Evolutionary conservation across 768 basidiomycete species (phyloP).

Genomic region (Pleurotus tuoliensis): DNA sequence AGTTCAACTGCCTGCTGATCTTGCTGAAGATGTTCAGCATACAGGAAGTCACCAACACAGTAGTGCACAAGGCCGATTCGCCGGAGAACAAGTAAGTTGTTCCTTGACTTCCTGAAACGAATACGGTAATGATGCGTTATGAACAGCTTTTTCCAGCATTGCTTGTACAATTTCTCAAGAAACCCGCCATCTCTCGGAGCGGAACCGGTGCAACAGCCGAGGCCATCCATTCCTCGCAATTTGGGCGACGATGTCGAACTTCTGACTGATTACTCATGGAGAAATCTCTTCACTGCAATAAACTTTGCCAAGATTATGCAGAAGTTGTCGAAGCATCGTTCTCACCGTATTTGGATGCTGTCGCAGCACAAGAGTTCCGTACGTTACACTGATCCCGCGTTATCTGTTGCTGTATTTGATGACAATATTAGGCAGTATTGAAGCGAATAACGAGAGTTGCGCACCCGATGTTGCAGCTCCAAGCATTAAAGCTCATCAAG

Average conservation of each 20-base stretch:
- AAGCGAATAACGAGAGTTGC: conserved; percentile 93
- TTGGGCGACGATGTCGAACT: conserved; percentile 88
- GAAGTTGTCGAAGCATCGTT: conserved; percentile 91
- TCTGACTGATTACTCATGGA: conserved; percentile 92
- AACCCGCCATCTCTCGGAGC: conserved; percentile 53
- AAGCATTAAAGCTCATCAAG: conserved; percentile 96
- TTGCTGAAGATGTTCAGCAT: conserved; percentile 98
- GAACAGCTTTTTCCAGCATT: conserved; percentile 92
- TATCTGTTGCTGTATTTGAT: conserved; percentile 11
- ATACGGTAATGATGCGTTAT: conserved; percentile 3
- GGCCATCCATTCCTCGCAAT: conserved; percentile 68
- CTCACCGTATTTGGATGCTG: conserved; percentile 92
- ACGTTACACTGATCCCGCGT: neutral
- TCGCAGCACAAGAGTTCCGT: conserved; percentile 99
- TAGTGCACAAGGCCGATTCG: conserved; percentile 86
- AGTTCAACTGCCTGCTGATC: conserved; percentile 90
- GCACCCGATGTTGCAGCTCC: conserved; percentile 91
- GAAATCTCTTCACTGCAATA: conserved; percentile 96
- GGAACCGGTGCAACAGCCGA: conserved; percentile 30
- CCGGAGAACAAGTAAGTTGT: conserved; percentile 71
- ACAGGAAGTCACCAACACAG: conserved; percentile 81
- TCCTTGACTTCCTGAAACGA: neutral
- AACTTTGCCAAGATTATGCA: conserved; percentile 99
- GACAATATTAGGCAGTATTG: conserved; percentile 69
- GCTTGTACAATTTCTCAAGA: conserved; percentile 72